Percentiles rank a stretch among this genome's conserved stretches.
These are phyloP conservation scores for Bipolaris oryzae DNA, from an alignment of 2,329 filamentous ascomycete genomes.

Conservation along the genomic window DNA sequence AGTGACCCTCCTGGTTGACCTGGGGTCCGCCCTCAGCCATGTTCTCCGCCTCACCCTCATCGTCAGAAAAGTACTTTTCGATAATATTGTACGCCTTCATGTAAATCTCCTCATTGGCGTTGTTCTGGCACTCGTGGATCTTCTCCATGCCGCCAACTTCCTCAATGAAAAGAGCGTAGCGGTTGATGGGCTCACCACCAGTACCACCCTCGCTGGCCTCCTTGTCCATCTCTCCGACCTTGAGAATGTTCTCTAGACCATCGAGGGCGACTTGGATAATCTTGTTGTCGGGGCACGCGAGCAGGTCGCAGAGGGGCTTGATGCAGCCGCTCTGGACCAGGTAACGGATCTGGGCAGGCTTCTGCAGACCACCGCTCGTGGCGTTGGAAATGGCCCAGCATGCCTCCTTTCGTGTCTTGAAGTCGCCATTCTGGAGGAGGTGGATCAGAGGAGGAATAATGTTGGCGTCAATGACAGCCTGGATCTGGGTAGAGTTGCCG, in stretches of 20 bases:
- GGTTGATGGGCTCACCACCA: slow-evolving; percentile 79
- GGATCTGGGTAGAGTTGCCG: slow-evolving; percentile 96
- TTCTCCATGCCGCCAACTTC: slow-evolving; percentile 99
- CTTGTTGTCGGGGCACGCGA: slow-evolving; percentile 98
- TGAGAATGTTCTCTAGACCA: slow-evolving; percentile 97
- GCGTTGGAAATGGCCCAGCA: slow-evolving; percentile 99
- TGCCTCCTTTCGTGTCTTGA: slow-evolving; percentile 98
- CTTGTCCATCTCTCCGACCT: slow-evolving; percentile 99
- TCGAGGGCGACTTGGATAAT: slow-evolving; percentile 99
- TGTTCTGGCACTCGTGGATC: slow-evolving; percentile 99
- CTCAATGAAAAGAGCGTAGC: slow-evolving; percentile 96
- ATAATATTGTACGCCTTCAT: slow-evolving; percentile 99
- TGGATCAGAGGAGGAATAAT: slow-evolving; percentile 97
- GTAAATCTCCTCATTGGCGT: slow-evolving; percentile 99
- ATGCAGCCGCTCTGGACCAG: slow-evolving; percentile 93
- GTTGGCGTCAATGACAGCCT: slow-evolving; percentile 93
- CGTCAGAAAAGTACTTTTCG: slow-evolving; percentile 99
- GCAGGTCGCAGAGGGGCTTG: slow-evolving; percentile 92
- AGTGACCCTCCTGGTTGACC: slow-evolving; percentile 74
- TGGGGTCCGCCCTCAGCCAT: slow-evolving; percentile 80
- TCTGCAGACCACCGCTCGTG: slow-evolving; percentile 95
- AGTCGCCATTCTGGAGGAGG: slow-evolving; percentile 92
- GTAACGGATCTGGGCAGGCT: slow-evolving; percentile 97
- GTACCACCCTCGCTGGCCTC: slow-evolving; percentile 70
- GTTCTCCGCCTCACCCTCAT: slow-evolving; percentile 78